These are phyloP conservation scores for Ilyonectria mors-panacis DNA, from an alignment of 2,329 filamentous ascomycete genomes.

Conservation along the genomic window DNA sequence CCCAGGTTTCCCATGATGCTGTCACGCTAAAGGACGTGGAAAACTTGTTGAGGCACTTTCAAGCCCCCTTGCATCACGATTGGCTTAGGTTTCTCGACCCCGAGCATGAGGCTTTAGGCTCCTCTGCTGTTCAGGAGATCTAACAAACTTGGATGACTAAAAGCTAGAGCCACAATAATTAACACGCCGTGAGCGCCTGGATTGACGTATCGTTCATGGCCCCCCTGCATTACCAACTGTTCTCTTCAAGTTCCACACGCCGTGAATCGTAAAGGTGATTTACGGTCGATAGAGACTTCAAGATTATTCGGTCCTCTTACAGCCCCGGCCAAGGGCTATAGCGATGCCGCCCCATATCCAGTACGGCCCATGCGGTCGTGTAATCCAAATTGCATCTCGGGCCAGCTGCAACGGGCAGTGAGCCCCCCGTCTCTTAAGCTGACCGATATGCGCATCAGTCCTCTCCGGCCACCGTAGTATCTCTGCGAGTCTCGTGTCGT, in stretches of 20 bases:
- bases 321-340: conserved; percentile 1
- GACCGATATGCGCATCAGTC: neutral
- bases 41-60: conserved; percentile 2
- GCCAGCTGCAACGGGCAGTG: neutral
- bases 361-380: conserved; percentile 1
- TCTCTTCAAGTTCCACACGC: conserved; percentile 1
- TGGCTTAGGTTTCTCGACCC: neutral
- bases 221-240: conserved; percentile 1
- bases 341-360: neutral
- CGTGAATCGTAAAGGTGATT: conserved; percentile 2
- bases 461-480: neutral
- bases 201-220: conserved; percentile 2
- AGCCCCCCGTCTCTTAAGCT: neutral
- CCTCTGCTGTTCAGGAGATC: neutral
- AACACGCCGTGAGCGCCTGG: neutral
- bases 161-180: neutral
- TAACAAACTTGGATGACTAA: conserved; percentile 2
- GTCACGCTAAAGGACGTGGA: conserved; percentile 3
- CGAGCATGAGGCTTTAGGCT: conserved; percentile 2
- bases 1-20: neutral
- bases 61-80: neutral
- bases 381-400: neutral
- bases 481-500: neutral
- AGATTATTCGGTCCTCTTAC: conserved; percentile 1
- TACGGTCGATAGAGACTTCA: neutral